phyloP scores from a whole-genome alignment of 1,139 yeast species.

The Candida frijolesensis region DNA sequence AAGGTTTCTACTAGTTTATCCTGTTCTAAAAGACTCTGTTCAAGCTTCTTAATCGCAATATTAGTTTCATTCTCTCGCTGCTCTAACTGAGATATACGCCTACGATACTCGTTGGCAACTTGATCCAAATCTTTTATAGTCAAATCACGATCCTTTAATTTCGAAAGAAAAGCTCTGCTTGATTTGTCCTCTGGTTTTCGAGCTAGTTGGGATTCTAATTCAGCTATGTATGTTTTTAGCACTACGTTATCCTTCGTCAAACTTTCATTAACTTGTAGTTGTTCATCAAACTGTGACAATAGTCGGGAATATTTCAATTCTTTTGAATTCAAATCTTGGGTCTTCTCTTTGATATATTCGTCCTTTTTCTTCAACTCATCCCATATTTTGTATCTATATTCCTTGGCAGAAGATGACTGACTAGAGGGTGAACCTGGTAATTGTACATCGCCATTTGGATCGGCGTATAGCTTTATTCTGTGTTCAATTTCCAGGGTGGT shows the following conservation, averaged over 20 bases:
- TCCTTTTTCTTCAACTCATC: conserved; percentile 8
- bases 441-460: background rate
- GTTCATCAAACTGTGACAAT: conserved; percentile 11
- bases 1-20: conserved; percentile 25
- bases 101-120: conserved; percentile 27
- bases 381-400: conserved; percentile 3
- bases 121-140: conserved; percentile 24
- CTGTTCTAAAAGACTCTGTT: conserved; percentile 20
- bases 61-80: conserved; percentile 19
- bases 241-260: conserved; percentile 23
- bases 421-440: background rate
- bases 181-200: conserved; percentile 6
- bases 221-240: conserved; percentile 22
- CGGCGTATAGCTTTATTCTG: background rate
- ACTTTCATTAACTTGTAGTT: conserved; percentile 16
- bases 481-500: conserved; percentile 16
- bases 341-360: conserved; percentile 6
- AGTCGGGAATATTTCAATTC: conserved; percentile 3
- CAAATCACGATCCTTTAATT: conserved; percentile 24
- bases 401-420: background rate
- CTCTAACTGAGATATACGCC: conserved; percentile 21
- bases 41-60: conserved; percentile 20
- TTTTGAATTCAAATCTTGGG: conserved; percentile 1
- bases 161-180: conserved; percentile 7
- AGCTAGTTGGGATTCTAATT: conserved; percentile 23